Evolutionary conservation across 2,329 filamentous ascomycete genomes (phyloP).

Genomic region (Rugonectria rugulosa): DNA sequence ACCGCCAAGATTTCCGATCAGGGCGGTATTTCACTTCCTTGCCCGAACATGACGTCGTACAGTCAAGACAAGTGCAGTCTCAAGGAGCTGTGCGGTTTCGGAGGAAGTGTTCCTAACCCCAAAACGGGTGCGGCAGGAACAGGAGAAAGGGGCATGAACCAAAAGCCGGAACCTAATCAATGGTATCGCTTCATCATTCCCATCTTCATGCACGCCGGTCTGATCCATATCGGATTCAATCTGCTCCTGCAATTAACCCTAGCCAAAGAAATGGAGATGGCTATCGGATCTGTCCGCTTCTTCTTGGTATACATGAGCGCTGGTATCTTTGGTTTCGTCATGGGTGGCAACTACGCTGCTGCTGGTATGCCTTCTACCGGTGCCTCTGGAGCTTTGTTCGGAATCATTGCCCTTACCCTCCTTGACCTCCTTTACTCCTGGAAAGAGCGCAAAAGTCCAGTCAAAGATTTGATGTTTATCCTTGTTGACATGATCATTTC

Average conservation of each 20-base stretch:
- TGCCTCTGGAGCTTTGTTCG: slow-evolving; percentile 89
- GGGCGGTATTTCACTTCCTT: slow-evolving; percentile 78
- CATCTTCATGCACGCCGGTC: slow-evolving; percentile 92
- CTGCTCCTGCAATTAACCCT: slow-evolving; percentile 89
- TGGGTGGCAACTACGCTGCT: slow-evolving; percentile 92
- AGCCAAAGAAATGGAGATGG: slow-evolving; percentile 89
- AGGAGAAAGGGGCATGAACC: slow-evolving; percentile 48
- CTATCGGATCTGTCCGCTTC: slow-evolving; percentile 89
- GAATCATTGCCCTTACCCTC: slow-evolving; percentile 85
- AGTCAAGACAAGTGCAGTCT: slow-evolving; percentile 73
- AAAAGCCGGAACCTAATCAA: slow-evolving; percentile 78
- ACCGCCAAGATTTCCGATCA: slow-evolving; percentile 66
- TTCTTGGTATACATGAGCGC: slow-evolving; percentile 87
- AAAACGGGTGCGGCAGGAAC: slow-evolving; percentile 54
- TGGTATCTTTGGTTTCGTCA: slow-evolving; percentile 94
- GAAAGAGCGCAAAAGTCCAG: slow-evolving; percentile 77
- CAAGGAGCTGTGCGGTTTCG: slow-evolving; percentile 83
- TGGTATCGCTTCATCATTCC: slow-evolving; percentile 97
- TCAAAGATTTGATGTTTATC: slow-evolving; percentile 88
- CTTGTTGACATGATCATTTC: slow-evolving; percentile 85
- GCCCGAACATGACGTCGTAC: slow-evolving; percentile 77
- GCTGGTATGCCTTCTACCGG: slow-evolving; percentile 84
- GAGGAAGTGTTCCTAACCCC: slow-evolving; percentile 69
- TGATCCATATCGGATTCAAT: slow-evolving; percentile 97
- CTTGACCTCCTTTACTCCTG: slow-evolving; percentile 95